These are phyloP conservation scores for Aegilops longissima DNA, from an alignment of 176 grass and related monocot species.

Conservation along the genomic window DNA sequence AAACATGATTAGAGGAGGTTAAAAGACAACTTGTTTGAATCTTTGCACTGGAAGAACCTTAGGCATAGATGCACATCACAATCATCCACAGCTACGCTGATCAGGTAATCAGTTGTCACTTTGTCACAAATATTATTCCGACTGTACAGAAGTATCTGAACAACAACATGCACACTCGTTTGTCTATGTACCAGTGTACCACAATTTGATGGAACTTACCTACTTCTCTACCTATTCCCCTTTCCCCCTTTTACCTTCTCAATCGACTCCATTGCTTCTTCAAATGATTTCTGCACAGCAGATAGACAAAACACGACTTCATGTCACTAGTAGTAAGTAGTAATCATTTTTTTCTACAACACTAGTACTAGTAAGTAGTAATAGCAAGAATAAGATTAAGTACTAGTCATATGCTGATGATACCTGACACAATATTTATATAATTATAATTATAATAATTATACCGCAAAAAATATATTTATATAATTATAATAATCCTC, in stretches of 20 bases:
- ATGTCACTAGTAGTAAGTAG: background rate
- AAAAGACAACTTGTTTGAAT: background rate
- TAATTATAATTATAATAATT: background rate
- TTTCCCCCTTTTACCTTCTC: conserved; percentile 47
- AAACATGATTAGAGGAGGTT: background rate
- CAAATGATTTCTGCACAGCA: conserved; percentile 68
- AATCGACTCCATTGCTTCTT: conserved; percentile 61
- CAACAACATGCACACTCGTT: conserved; percentile 9
- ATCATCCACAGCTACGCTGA: background rate
- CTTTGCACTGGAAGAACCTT: background rate
- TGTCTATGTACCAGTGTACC: conserved; percentile 3
- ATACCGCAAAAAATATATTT: background rate
- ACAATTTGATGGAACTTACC: background rate
- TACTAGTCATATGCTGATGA: background rate
- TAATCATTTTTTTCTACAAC: background rate
- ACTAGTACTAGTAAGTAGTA: background rate
- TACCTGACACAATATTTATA: background rate
- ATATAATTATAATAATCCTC: background rate
- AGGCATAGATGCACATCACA: background rate
- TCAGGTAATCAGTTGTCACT: background rate
- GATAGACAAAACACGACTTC: background rate
- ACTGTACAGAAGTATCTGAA: background rate
- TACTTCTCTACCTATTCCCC: conserved; percentile 28
- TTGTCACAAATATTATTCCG: background rate
- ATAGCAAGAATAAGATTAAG: conserved; percentile 1